Evolutionary conservation across 192 early-diverging fungal genomes (phyloP).

Genomic region (Linnemannia hyalina): DNA sequence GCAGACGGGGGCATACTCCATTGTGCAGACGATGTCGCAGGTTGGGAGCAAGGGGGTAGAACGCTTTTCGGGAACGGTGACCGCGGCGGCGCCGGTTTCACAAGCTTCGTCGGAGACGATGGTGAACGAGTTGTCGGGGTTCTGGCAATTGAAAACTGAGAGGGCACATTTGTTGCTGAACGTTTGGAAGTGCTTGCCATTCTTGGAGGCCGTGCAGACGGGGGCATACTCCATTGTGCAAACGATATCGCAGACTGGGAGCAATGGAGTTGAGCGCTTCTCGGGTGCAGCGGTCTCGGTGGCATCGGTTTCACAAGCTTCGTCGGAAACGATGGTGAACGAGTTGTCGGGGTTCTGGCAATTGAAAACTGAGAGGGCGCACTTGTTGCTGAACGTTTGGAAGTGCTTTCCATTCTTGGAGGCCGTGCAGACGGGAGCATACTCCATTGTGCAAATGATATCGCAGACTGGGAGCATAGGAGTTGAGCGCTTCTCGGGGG

Average conservation of each 20-base stretch:
- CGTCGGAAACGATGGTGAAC: not conserved
- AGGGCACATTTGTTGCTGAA: slow-evolving; percentile 2
- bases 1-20: not conserved
- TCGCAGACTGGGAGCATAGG: not conserved
- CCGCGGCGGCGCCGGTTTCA: not conserved
- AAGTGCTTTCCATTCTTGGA: not conserved
- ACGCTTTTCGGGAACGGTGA: not conserved
- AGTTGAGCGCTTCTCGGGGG: not conserved
- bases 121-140: not conserved
- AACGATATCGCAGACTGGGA: not conserved
- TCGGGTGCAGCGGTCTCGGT: not conserved
- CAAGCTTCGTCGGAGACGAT: not conserved
- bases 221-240: not conserved
- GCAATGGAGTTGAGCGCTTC: not conserved
- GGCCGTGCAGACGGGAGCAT: not conserved
- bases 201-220: not conserved
- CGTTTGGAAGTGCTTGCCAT: not conserved
- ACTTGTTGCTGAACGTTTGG: slow-evolving; percentile 1
- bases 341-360: slow-evolving; percentile 7
- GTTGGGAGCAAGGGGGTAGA: not conserved
- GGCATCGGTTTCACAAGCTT: not conserved
- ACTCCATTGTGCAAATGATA: not conserved
- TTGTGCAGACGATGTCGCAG: not conserved
- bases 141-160: slow-evolving; percentile 6
- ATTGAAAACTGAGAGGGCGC: not conserved